Conservation (phyloP, 1,284 basidiomycete species). For the Phylloporus sp. region DNA sequence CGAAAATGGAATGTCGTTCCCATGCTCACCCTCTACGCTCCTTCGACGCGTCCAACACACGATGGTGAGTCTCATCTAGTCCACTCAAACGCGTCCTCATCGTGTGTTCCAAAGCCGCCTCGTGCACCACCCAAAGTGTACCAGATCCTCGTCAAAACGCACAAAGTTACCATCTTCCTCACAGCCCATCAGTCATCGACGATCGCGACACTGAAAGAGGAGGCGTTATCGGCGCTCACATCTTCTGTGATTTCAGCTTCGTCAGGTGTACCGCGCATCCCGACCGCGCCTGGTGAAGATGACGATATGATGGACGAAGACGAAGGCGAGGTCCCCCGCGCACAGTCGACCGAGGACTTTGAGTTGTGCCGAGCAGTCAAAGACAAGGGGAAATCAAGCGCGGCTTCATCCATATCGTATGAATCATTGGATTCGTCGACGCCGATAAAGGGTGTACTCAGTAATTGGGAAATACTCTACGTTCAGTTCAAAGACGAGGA, state of each 20-base stretch:
- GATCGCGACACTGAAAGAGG: conserved; percentile 65
- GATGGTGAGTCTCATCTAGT: conserved; percentile 33
- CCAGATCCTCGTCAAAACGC: conserved; percentile 72
- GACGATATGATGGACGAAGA: conserved; percentile 29
- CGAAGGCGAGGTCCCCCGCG: conserved; percentile 51
- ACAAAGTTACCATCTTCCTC: conserved; percentile 71
- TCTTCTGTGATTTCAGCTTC: conserved; percentile 48
- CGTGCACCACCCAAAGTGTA: conserved; percentile 61
- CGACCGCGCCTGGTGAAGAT: conserved; percentile 34
- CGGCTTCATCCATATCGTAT: conserved; percentile 47
- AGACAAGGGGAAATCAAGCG: conserved; percentile 57
- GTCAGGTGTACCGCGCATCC: conserved; percentile 21
- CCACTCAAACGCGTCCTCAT: conserved; percentile 3
- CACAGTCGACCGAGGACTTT: conserved; percentile 61
- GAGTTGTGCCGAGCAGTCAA: conserved; percentile 65
- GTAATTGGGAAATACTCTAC: conserved; percentile 72
- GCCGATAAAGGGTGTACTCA: conserved; percentile 57
- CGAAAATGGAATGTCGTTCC: conserved; percentile 35
- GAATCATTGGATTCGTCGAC: conserved; percentile 56
- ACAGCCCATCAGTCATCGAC: conserved; percentile 61
- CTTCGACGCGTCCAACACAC: not conserved
- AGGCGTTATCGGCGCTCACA: conserved; percentile 66
- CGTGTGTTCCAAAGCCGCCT: conserved; percentile 44
- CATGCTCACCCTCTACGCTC: conserved; percentile 14
- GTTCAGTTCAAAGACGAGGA: conserved; percentile 67